Conservation (phyloP, 1,284 basidiomycete species). For the Hemileia vastatrix region DNA sequence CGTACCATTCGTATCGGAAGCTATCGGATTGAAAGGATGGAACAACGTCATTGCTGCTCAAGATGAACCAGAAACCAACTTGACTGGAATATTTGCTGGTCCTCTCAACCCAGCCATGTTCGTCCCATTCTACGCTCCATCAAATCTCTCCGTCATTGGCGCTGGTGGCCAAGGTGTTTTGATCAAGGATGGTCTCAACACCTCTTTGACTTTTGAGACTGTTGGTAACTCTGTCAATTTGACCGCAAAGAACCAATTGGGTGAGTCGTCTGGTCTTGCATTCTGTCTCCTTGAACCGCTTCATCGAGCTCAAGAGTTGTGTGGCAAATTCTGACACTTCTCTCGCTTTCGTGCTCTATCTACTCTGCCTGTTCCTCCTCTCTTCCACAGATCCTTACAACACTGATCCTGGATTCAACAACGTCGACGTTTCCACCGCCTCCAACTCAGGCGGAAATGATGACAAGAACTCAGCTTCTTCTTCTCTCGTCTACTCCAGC, state of each 20-base stretch:
- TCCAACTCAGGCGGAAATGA: not conserved
- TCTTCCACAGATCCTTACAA: constrained; percentile 15
- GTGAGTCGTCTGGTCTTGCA: too few species aligned
- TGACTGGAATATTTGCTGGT: constrained; percentile 42
- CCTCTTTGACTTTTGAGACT: constrained; percentile 28
- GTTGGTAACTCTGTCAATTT: constrained; percentile 28
- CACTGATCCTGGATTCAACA: constrained; percentile 29
- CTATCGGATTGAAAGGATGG: constrained; percentile 40
- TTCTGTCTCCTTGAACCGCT: too few species aligned
- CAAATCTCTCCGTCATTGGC: constrained; percentile 34
- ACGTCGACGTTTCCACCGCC: constrained; percentile 25
- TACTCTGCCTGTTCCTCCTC: not conserved
- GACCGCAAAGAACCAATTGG: constrained; percentile 28
- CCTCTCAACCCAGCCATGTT: constrained; percentile 31
- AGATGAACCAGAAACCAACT: constrained; percentile 39
- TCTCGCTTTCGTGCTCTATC: too few species aligned
- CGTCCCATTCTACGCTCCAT: constrained; percentile 41
- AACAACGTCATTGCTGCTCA: constrained; percentile 28
- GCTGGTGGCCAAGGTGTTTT: constrained; percentile 39
- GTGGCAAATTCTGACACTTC: too few species aligned
- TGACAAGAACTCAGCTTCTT: too few species aligned
- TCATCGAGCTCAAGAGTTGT: too few species aligned
- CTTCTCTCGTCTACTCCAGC: too few species aligned
- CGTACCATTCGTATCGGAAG: constrained; percentile 48
- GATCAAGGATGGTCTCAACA: constrained; percentile 31